These are phyloP conservation scores for Colletotrichum karsti DNA, from an alignment of 2,329 filamentous ascomycete genomes.

Conservation along the genomic window DNA sequence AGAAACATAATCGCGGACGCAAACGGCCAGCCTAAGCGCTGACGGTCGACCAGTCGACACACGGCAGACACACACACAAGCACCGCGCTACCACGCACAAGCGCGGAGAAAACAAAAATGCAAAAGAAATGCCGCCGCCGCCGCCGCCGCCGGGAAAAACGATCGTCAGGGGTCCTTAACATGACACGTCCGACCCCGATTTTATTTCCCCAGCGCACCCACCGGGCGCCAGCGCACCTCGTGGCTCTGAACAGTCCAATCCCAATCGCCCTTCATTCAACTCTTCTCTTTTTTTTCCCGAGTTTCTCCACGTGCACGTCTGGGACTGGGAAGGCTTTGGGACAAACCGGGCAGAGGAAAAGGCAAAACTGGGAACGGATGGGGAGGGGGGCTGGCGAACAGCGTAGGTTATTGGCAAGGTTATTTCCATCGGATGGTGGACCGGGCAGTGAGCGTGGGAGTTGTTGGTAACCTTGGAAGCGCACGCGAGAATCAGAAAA, in stretches of 20 bases:
- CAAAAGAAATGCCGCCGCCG: background rate
- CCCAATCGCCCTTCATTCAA: background rate
- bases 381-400: background rate
- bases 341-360: background rate
- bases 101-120: background rate
- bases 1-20: too few species aligned
- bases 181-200: constrained; percentile 12
- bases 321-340: background rate
- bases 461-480: background rate
- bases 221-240: background rate
- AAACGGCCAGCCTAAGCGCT: too few species aligned
- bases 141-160: too few species aligned
- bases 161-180: constrained; percentile 26
- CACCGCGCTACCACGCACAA: background rate
- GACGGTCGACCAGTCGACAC: too few species aligned
- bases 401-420: background rate
- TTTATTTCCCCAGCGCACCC: constrained; percentile 22
- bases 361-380: background rate
- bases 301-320: background rate
- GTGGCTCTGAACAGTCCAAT: background rate
- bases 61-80: background rate
- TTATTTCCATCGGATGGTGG: too few species aligned
- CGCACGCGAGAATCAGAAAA: background rate
- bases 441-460: too few species aligned
- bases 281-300: background rate